A percentile compares a stretch with the other conserved stretches of the same genome.
These are phyloP conservation scores for Gloeophyllum trabeum DNA, from an alignment of 768 basidiomycete species.

Conservation along the genomic window DNA sequence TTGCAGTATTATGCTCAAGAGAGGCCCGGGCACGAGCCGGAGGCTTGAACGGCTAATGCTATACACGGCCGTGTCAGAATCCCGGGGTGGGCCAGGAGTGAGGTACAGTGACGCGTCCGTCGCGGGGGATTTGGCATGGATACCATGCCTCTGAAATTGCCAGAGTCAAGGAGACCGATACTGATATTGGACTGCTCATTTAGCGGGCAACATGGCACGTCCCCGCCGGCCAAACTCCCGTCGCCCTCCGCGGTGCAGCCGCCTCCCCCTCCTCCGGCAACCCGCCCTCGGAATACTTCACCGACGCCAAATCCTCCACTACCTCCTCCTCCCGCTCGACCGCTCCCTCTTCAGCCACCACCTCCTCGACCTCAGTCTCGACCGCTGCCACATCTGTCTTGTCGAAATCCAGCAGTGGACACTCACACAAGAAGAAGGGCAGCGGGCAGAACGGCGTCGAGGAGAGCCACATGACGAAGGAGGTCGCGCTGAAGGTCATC, in stretches of 20 bases:
- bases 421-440: background rate
- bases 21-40: no score
- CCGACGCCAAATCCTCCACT: slow-evolving; percentile 2
- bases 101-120: no score
- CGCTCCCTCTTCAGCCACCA: background rate
- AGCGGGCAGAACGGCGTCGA: background rate
- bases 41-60: no score
- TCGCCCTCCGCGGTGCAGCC: slow-evolving; percentile 49
- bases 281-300: no score
- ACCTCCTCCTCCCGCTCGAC: background rate
- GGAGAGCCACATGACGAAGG: slow-evolving; percentile 34
- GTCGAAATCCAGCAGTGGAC: slow-evolving; percentile 3
- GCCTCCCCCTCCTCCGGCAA: slow-evolving; percentile 10
- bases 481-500: slow-evolving; percentile 84
- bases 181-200: background rate
- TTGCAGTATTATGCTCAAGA: no score
- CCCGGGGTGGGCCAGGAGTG: no score
- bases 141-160: no score
- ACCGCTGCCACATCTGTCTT: background rate
- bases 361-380: background rate
- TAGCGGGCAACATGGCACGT: slow-evolving; percentile 75
- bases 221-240: slow-evolving; percentile 41
- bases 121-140: no score
- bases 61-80: no score
- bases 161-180: no score